Evolutionary conservation across 345 rosid genomes (phyloP), one percentile per base, ranked within the genome.

Genomic region (Citrus mangshanensis): DNA sequence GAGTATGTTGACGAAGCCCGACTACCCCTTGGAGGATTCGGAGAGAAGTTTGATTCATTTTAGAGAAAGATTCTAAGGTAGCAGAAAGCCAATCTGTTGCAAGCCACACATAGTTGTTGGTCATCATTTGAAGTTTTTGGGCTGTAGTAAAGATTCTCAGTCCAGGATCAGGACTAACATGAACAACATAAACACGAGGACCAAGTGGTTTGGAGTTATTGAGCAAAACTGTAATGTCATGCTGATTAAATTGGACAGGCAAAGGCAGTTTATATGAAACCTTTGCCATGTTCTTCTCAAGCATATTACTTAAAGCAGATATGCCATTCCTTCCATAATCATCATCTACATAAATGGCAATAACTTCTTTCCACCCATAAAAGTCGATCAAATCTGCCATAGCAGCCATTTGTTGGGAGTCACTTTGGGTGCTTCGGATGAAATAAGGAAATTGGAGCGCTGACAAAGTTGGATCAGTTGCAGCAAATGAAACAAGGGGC

Each of bases 401-500:
- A 27, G 93, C 95, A 81, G 86, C 84, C 98, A 95, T 93, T 86
- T 93, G 98, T 76, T 85, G 82, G 67, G 84, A 82, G 84, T 95
- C 98, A 27, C 89, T 84, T 75, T 85, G 95, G 14, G 95, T 90
- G 3, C 90, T 92, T 79, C 95, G 92, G 69, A 92, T 70, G 70
- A 93, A 92, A 80, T 81, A 92, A 7, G 98, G 95, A 79, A 88
- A 93, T 25, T 95, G 98, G 59, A 84, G 88, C 28, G 97, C 88
- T 21, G 98, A 93, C n/a, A 95, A 90, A 75, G 95, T 90, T 24
- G 97, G 97, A 85, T 95, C 98, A 70, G 98, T 93, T 76, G 98
- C 95, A 51, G 93, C 95, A 81, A 83, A 93, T 27, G 98, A 95
- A 72, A 95, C 62, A 25, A 90, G 91, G 30, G 98, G 98, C 70